Base-by-base conservation (phyloP, 371 early-diverging fungal species). In the Circinella umbellata region DNA sequence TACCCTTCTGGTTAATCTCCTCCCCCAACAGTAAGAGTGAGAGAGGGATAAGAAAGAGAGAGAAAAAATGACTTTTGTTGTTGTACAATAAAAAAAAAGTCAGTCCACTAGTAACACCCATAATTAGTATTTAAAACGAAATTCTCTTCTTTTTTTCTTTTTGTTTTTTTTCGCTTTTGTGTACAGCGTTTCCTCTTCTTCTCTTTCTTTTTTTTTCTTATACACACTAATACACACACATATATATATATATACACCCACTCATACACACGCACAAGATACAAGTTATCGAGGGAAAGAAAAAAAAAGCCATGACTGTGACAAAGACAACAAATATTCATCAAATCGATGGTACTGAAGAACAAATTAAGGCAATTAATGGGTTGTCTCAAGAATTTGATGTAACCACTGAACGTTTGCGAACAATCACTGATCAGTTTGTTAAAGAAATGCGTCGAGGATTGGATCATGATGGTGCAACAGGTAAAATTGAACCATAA, bases 361-460 rank as follows among this genome's bases (percentile, higher is more conserved):
- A 67, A 51, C 86, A 85, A 68, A 71, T 71, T 34, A 60, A 60
- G 18, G 81, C 83, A n/a, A 73, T 83, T 67, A 65, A 77, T 14
- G 74, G 54, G 11, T 73, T 93, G 37, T 78, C 83, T 20, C 70
- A 76, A 42, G 79, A 87, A 63, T 92, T 93, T 73, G 83, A 79
- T n/a, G 74, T 93, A 10, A 64, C 80, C 1, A 73, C 80, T 4
- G 77, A 82, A 15, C 78, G 82, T 62, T 77, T 95, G 47, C 77
- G 82, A 59, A 81, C 74, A 9, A 90, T 95, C 74, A 75, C 83
- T 65, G 75, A 82, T 9, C 85, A 90, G 75, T 90, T 94, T 79
- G 78, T 89, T 15, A 72, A 76, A n/a, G 93, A 91, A 69, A 91
- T 95, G 92, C 69, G 76, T 46, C 89, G 89, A 71, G 95, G 94